These are phyloP conservation scores for Vitis rotundifolia DNA, from an alignment of 164 flowering plant species.

Conservation along the genomic window DNA sequence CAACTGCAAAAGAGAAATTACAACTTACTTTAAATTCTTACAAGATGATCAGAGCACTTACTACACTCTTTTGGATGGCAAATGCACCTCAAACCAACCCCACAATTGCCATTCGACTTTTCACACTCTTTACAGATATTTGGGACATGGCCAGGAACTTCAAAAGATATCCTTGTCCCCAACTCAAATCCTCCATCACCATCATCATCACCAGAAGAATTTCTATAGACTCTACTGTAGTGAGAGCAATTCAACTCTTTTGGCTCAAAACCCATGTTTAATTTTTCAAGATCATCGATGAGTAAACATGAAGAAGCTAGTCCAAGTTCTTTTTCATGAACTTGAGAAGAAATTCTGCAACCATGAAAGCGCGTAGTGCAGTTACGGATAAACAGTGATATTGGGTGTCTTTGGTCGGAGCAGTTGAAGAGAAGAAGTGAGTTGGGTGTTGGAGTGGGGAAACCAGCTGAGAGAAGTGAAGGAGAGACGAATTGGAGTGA, in stretches of 20 bases:
- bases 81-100: slow-evolving; percentile 57
- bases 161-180: slow-evolving; percentile 59
- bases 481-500: slow-evolving; percentile 43
- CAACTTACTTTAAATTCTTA: neutral
- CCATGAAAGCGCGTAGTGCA: slow-evolving; percentile 20
- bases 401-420: slow-evolving; percentile 13
- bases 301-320: slow-evolving; percentile 30
- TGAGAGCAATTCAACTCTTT: slow-evolving; percentile 46
- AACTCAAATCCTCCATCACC: slow-evolving; percentile 26
- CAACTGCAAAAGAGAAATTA: neutral
- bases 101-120: slow-evolving; percentile 61
- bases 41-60: slow-evolving; percentile 28
- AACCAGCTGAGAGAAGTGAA: slow-evolving; percentile 44
- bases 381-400: slow-evolving; percentile 16
- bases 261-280: slow-evolving; percentile 44
- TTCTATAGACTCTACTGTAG: slow-evolving; percentile 34
- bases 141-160: slow-evolving; percentile 53
- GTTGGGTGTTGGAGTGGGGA: slow-evolving; percentile 39
- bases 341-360: slow-evolving; percentile 17
- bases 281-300: slow-evolving; percentile 34
- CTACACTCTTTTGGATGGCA: slow-evolving; percentile 59
- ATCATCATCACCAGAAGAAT: slow-evolving; percentile 6
- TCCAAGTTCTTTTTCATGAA: slow-evolving; percentile 11
- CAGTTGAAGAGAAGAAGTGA: slow-evolving; percentile 64
- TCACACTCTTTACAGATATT: slow-evolving; percentile 55